Base-by-base conservation (phyloP, 306 rosid species). In the Lupinus albus region DNA sequence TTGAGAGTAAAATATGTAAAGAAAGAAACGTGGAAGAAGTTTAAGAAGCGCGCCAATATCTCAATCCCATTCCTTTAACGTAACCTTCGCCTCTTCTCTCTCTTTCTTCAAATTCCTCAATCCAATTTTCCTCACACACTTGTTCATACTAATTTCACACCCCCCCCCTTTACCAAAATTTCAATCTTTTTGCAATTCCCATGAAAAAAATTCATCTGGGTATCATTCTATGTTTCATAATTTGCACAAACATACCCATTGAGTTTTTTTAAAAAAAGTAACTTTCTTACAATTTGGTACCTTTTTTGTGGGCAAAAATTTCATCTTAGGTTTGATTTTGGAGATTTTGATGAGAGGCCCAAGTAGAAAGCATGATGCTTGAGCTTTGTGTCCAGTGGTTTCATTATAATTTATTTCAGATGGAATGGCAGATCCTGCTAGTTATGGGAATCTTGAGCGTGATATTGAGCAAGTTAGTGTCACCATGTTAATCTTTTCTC, bases 361-460 rank as follows among this genome's bases (percentile, higher is more conserved):
- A 67, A 84, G 76, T 75, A 77, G 84, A 82, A 73, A 84, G 77
- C 82, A 73, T 88, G 88, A 75, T 76, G 86, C 86, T 82, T 76
- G 86, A 83, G 78, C 85, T 86, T 76, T 64, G 75, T 81, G 77
- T 67, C 70, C 61, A 56, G 72, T 67, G 81, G 83, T 72, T 79
- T 83, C 76, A 83, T 82, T 71, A 45, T 79, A 64, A 42, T 59
- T 61, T 76, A 39, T 84, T 66, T 89, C 95, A 89, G 92, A 92
- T 92, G 98, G 98, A 87, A 92, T 92, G 98, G 96, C 98, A 83
- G 89, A 92, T 92, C 98, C 50, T 71, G 78, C 61, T 81, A 76
- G 76, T 68, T 64, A 36, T 83, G 88, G 86, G 51, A 84, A 81
- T 75, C 51, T 20, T 68, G 97, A 84, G 56, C 90, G 95, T 68